These are phyloP conservation scores for Dryas alaskensis DNA, from an alignment of 306 rosid genomes.

Conservation along the genomic window DNA sequence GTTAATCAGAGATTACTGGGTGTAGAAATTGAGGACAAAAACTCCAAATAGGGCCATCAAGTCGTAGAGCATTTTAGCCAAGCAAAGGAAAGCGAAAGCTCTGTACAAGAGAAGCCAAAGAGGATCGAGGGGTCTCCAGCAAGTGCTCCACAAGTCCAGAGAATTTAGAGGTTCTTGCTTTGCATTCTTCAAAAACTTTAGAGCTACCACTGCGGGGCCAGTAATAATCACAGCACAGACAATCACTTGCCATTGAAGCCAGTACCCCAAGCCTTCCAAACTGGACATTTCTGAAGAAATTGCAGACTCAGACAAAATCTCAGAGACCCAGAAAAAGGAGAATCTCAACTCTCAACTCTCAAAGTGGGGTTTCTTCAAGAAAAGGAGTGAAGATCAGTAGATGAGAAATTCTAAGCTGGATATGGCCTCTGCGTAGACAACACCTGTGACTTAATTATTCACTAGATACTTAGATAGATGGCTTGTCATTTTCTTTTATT, in stretches of 20 bases:
- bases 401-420: neutral
- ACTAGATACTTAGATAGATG: no score
- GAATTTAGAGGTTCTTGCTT: slow-evolving; percentile 10
- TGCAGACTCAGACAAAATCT: neutral
- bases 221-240: slow-evolving; percentile 24
- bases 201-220: slow-evolving; percentile 21
- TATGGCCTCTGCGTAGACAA: neutral
- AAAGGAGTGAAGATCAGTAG: neutral
- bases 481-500: no score
- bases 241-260: slow-evolving; percentile 36
- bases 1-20: slow-evolving; percentile 24
- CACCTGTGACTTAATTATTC: no score
- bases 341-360: neutral
- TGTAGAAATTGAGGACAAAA: slow-evolving; percentile 26
- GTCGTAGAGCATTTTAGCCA: slow-evolving; percentile 27
- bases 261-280: slow-evolving; percentile 12
- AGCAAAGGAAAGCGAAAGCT: slow-evolving; percentile 18
- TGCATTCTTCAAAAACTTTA: neutral
- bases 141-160: slow-evolving; percentile 23
- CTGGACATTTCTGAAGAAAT: slow-evolving; percentile 11
- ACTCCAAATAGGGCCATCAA: slow-evolving; percentile 9
- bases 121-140: slow-evolving; percentile 36
- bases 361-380: neutral
- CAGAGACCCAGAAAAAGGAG: neutral
- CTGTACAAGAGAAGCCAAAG: slow-evolving; percentile 36